A percentile compares a stretch with the other conserved stretches of the same genome.
These are phyloP conservation scores for Ogataea polymorpha DNA, from an alignment of 805 yeast species.

Conservation along the genomic window DNA sequence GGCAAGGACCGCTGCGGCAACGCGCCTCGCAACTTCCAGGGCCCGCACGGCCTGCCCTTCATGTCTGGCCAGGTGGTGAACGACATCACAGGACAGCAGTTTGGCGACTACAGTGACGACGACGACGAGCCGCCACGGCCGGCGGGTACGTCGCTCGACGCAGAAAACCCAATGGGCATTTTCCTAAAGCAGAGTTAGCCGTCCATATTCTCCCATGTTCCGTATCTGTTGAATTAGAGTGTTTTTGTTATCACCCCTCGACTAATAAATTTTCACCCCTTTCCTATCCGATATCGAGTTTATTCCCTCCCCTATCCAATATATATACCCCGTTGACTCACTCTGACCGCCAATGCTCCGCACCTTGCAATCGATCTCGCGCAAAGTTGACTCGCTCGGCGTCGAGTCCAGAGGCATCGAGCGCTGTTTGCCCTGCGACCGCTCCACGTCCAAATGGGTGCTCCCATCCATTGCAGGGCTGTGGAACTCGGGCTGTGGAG, in stretches of 20 bases:
- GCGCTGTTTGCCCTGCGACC: constrained; percentile 62
- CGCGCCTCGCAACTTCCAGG: constrained; percentile 70
- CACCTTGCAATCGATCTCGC: constrained; percentile 23
- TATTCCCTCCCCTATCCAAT: constrained; percentile 1
- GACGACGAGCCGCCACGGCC: constrained; percentile 7
- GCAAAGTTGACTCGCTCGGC: constrained; percentile 48
- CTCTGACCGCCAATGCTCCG: constrained; percentile 3
- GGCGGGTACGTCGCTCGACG: neutral
- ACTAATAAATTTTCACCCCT: constrained; percentile 3
- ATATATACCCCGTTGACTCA: neutral
- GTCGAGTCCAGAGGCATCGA: constrained; percentile 82
- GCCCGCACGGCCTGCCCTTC: constrained; percentile 8
- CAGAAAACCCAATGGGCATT: constrained; percentile 25
- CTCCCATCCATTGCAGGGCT: constrained; percentile 56
- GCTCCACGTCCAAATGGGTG: constrained; percentile 19
- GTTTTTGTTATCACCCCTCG: constrained; percentile 2
- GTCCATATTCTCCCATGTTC: too few species aligned
- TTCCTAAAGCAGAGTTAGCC: constrained; percentile 5
- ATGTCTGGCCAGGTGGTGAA: constrained; percentile 17
- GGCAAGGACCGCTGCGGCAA: constrained; percentile 97
- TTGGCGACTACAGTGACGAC: constrained; percentile 22
- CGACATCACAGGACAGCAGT: constrained; percentile 20
- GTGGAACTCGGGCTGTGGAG: constrained; percentile 86
- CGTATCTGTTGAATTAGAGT: neutral
- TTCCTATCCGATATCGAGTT: neutral